Evolutionary conservation across 345 rosid species (phyloP).

Genomic region (Acer negundo): DNA sequence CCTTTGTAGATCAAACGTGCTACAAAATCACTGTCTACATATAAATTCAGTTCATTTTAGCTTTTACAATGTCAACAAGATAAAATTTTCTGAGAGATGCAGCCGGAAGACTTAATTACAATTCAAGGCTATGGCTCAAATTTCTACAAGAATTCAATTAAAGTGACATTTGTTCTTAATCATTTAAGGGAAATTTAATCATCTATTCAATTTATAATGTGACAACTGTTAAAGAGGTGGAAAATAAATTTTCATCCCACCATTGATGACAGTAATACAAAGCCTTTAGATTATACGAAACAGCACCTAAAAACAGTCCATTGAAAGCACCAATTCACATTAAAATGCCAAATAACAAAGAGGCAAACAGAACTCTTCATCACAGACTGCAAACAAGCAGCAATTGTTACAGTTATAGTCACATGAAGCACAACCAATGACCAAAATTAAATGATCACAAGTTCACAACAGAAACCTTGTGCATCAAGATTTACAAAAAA

Average conservation of each 20-base stretch:
- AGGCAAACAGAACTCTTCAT: neutral
- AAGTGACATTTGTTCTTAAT: neutral
- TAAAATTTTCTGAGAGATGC: neutral
- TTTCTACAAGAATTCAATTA: neutral
- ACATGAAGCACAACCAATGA: neutral
- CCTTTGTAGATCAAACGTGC: neutral
- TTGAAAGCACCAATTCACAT: neutral
- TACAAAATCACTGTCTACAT: neutral
- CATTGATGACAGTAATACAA: neutral
- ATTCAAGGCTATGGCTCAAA: neutral
- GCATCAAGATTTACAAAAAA: constrained; percentile 3
- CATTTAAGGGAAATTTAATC: neutral
- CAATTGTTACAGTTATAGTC: neutral
- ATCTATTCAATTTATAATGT: neutral
- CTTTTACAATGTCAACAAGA: neutral
- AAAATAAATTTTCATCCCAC: neutral
- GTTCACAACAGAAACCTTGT: neutral
- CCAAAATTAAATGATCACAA: neutral
- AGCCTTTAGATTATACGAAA: too few species aligned
- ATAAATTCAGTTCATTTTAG: neutral
- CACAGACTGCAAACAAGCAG: neutral
- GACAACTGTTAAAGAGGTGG: neutral
- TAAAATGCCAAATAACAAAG: neutral
- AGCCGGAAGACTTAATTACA: neutral
- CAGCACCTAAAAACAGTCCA: neutral